Base-by-base conservation (phyloP, 2,329 filamentous ascomycete species). In the Cladosporium sp. region DNA sequence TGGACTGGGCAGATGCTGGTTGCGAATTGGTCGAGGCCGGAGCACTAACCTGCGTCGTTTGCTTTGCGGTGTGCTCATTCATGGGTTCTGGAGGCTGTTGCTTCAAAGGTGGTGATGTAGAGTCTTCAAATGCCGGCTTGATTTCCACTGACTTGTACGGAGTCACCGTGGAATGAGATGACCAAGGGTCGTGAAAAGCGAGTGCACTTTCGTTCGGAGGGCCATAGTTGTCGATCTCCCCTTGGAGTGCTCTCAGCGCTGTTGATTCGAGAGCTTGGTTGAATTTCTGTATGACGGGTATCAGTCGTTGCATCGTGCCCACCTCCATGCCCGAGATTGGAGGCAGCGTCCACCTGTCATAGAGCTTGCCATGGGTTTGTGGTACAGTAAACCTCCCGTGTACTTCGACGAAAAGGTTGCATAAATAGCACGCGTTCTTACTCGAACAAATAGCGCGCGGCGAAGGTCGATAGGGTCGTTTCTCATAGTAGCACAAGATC, bases 341-440 rank as follows among this genome's bases (percentile, higher is more conserved):
- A 28, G 51, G 51, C 17, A 54, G 19, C 19, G 51, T 54, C 51
- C 51, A 54, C 32, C 51, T n/a, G n/a, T 54, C 51, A 32, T 54
- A 54, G n/a, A 54, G 44, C 32, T 22, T 54, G 8, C 51, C 51
- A 32, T 54, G 51, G 13, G 51, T 54, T 17, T 37, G 51, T 25
- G 39, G 51, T 20, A 45, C 40, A 32, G 34, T 35, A 12, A 54
- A 54, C 34, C 32, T 24, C 8, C 51, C 51, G 24, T 54, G 51
- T 8, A 45, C 13, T 17, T 54, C 32, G 19, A 54, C 17, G 32
- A 54, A 54, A 8, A 54, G 34, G 32, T 45, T 13, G 17, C 51
- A 54, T 37, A 54, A 37, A 20, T 54, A 54, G 51, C 51, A 54
- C 2, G 51, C 51, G 39, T 37, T 45, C 22, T 54, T 54, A 37